Evolutionary conservation across 2,329 filamentous ascomycete genomes (phyloP), one percentile per base, ranked within the genome.

Genomic region (Microascus cirrosus): DNA sequence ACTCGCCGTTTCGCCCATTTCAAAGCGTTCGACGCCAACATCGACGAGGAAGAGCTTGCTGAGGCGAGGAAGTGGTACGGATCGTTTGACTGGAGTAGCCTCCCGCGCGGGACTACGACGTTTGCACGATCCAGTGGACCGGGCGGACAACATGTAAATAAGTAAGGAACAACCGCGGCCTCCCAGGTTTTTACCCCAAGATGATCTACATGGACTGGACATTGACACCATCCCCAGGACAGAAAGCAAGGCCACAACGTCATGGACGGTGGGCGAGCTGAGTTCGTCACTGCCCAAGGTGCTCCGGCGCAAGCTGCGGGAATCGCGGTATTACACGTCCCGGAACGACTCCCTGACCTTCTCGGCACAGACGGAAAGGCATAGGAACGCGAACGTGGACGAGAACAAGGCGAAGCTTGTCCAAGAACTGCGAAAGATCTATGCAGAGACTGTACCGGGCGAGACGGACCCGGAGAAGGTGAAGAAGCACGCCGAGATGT

Each of bases 141-240:
- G 2, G 81, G 81, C 13, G 81, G 81, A 1, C 81, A 84, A 62
- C 80, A 84, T 64, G 81, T 84, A 35, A 84, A 84, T 65, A 84
- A 84, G 81, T 84, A 64, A 57, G 75, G 15, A n/a, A 3, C 15
- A 10, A 10, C 42, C 20, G 15, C 42, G 8, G 8, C 36, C 36
- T 20, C 35, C n/a, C 52, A 36, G 24, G 15, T 28, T 54, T 11
- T 22, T n/a, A 20, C 52, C 28, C 28, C 8, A 42, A 5, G 20
- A 2, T 36, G 4, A 18, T 13, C 25, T 24, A 24, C 10, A 13
- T 28, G 20, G n/a, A 45, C 36, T 18, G 11, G n/a, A 32, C n/a
- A 34, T 36, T 48, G 18, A 56, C 2, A 2, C 2, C 35, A 1
- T 13, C 36, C 50, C 42, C 62, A 84, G 81, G 60, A 84, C 81